Base-by-base conservation (phyloP, 2,329 filamentous ascomycete genomes). In the Xylaria multiplex region DNA sequence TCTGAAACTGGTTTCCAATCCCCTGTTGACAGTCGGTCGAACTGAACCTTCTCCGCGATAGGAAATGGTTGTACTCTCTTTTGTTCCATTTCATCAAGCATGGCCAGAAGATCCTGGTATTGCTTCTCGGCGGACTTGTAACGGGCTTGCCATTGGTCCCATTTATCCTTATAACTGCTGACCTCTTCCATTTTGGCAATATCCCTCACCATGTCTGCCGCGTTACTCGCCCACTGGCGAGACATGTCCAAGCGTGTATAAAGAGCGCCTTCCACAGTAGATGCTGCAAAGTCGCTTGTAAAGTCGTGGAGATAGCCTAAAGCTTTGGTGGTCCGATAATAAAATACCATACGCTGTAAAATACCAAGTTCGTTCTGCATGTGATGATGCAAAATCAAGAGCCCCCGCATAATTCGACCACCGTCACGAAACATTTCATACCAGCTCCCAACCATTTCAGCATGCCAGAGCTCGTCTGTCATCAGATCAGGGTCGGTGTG, bases 311-410 rank as follows among this genome's bases (percentile, higher is more conserved):
- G 61, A 62, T 8, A 8, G 0, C 22, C 9, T 60, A 55, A n/a
- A 6, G 37, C 16, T 22, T 57, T 37, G 3, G 62, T 1, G 9
- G n/a, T 63, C 22, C 71, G 60, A 57, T 58, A 72, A 16, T 72
- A 67, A n/a, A 73, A 70, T 1, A 73, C 32, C 59, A 75, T 65
- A 4, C 64, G 65, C 61, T 76, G 62, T 49, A 74, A 8, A 8
- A 56, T 35, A 1, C 46, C 52, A 27, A 75, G 22, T 1, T 76
- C 74, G 0, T 30, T 1, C 32, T 65, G 59, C 40, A 71, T 48
- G 3, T 37, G 0, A 4, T 52, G 45, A 13, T 72, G 56, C 8
- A 65, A 19, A 8, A 30, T 16, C 1, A 62, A 6, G 5, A 69
- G 6, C 4, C 5, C 1, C 14, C 32, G 42, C 69, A 75, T 72